Evolutionary conservation across 768 basidiomycete species (phyloP), one percentile per base, ranked within the genome.

Genomic region (Pleurotus djamor): DNA sequence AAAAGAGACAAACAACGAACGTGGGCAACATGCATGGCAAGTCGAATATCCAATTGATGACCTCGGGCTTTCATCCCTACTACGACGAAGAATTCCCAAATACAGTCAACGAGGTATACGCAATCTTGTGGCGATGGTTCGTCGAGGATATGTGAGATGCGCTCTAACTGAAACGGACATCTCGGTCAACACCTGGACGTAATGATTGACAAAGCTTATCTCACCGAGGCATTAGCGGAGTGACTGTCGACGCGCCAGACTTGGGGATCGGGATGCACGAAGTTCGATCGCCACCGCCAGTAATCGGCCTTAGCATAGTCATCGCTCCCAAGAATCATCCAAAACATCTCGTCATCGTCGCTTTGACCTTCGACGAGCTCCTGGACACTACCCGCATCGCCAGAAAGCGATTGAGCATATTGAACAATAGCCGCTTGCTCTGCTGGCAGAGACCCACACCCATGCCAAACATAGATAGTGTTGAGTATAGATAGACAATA

Each of bases 281-380:
- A 69, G 14, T 65, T 68, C 28, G 71, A 71, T 64, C 88, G 81
- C 89, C 91, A 94, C 66, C 70, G 82, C 92, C 92, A 94, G 69
- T 93, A 88, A 63, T 93, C 84, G 1, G 92, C 92, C 45, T 81
- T 85, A 3, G 91, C 91, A 67, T 86, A 92, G 1, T 81, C 81
- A 2, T 84, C 79, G 21, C 90, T 83, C n/a, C 92, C 92, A 2
- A 94, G 77, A 38, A 90, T 81, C 84, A 91, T 86, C 89, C 92
- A 92, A 67, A 94, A 92, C 82, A 92, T 85, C 60, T 92, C 89
- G 57, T 92, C 87, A 21, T 71, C 66, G 43, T 88, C 87, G 55
- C 79, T 79, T 64, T 83, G 82, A n/a, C 84, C 83, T 65, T 94
- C 90, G 1, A 70, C 61, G 7, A 93, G 78, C 61, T 90, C 87